Evolutionary conservation across 495 filamentous ascomycete species (phyloP).

Genomic region (Penicillium fimorum): DNA sequence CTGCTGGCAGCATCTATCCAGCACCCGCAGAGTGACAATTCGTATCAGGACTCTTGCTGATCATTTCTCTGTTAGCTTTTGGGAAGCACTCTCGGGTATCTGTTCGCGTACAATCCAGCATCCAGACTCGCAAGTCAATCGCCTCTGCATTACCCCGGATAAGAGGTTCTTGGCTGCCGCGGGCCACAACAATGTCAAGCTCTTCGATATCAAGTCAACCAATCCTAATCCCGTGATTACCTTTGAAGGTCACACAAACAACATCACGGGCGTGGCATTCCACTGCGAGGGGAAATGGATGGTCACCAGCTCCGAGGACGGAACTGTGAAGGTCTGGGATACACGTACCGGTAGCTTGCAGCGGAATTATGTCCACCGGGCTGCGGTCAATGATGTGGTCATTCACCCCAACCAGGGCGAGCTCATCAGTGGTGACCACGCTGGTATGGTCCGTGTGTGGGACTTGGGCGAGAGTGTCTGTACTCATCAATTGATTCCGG

Average conservation of each 20-base stretch:
- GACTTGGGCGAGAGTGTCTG: constrained; percentile 96
- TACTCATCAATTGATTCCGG: constrained; percentile 92
- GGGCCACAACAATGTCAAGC: constrained; percentile 90
- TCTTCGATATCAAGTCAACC: constrained; percentile 95
- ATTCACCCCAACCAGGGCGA: constrained; percentile 99
- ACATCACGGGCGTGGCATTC: constrained; percentile 94
- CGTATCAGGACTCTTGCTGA: neutral
- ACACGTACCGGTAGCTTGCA: constrained; percentile 84
- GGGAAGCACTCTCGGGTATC: constrained; percentile 96
- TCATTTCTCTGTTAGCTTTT: constrained; percentile 62
- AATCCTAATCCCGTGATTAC: constrained; percentile 89
- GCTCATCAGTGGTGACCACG: constrained; percentile 91
- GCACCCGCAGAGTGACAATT: neutral
- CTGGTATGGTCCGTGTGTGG: constrained; percentile 93
- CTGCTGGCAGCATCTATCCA: neutral
- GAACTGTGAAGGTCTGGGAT: constrained; percentile 98
- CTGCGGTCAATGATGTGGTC: constrained; percentile 85
- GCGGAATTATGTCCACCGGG: constrained; percentile 85
- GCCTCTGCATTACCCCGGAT: constrained; percentile 96
- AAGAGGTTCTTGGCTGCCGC: constrained; percentile 94
- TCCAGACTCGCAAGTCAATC: constrained; percentile 96
- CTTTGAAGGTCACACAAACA: constrained; percentile 93
- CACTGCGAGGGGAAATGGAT: constrained; percentile 99
- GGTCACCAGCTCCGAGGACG: constrained; percentile 98
- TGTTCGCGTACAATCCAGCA: constrained; percentile 98